A percentile compares a stretch with the other conserved stretches of the same genome.
phyloP scores from a whole-genome alignment of 2,329 filamentous ascomycete species.

The Didymella lethalis region DNA sequence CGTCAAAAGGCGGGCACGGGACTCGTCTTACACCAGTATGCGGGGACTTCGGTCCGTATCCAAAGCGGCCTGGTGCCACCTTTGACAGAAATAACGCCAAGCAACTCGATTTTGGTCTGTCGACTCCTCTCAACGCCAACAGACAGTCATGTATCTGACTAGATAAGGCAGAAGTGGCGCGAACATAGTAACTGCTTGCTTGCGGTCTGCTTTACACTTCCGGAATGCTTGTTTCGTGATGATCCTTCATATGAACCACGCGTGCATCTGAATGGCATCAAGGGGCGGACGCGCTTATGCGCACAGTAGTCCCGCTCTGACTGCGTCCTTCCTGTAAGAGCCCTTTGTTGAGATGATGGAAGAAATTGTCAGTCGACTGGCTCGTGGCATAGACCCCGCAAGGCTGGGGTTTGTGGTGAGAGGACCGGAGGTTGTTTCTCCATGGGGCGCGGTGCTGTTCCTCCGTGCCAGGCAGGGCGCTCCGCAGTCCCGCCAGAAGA shows the following conservation, averaged over 20 bases:
- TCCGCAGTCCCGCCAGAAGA: background rate
- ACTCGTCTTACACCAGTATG: background rate
- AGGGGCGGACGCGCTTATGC: background rate
- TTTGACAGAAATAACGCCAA: background rate
- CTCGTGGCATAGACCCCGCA: background rate
- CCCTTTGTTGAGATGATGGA: background rate
- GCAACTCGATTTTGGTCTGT: background rate
- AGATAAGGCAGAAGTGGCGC: background rate
- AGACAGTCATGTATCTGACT: background rate
- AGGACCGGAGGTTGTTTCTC: background rate
- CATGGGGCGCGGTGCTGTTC: conserved; percentile 1
- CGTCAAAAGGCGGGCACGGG: background rate
- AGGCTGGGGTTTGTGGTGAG: background rate
- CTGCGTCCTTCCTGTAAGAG: background rate
- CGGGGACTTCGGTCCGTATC: conserved; percentile 3
- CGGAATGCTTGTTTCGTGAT: background rate
- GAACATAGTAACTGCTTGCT: background rate
- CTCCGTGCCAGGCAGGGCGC: conserved; percentile 3
- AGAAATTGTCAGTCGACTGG: background rate
- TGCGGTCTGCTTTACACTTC: background rate
- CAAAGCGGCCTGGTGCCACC: background rate
- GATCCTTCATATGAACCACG: background rate
- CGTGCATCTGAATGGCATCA: background rate
- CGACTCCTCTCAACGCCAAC: background rate
- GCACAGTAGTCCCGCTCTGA: background rate